These are phyloP conservation scores for Alternaria metachromatica DNA, from an alignment of 2,329 filamentous ascomycete genomes.

Conservation along the genomic window DNA sequence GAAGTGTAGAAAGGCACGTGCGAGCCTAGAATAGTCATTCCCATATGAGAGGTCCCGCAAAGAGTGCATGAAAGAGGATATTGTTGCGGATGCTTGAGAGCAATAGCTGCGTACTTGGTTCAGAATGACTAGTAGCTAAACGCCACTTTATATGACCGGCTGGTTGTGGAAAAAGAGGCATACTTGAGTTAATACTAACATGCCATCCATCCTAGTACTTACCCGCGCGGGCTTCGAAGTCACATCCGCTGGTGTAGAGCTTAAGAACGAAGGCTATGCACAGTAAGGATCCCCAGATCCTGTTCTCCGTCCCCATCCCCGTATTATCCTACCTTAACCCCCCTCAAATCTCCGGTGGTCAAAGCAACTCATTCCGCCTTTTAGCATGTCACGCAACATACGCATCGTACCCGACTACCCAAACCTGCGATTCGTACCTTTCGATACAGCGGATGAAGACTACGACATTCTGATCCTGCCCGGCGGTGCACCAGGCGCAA, in stretches of 20 bases:
- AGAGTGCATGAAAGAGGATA: no score
- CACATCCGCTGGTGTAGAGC: constrained; percentile 43
- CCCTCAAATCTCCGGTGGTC: no score
- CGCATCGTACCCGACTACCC: constrained; percentile 44
- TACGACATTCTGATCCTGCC: constrained; percentile 49
- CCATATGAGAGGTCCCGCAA: no score
- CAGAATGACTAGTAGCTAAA: no score
- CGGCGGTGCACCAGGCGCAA: constrained; percentile 47
- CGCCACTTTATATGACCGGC: no score
- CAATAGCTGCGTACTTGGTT: no score
- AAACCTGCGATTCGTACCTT: no score
- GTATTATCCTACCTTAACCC: no score
- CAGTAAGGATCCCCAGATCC: constrained; percentile 26
- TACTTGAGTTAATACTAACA: background rate
- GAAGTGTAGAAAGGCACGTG: no score
- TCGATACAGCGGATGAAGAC: background rate
- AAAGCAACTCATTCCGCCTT: background rate
- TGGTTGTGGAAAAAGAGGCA: no score
- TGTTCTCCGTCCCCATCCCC: background rate
- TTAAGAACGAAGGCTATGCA: constrained; percentile 40
- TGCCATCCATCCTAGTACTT: constrained; percentile 37
- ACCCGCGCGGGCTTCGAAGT: constrained; percentile 49
- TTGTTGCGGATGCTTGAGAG: no score
- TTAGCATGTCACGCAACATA: constrained; percentile 47
- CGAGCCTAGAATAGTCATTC: no score